Base-by-base conservation (phyloP, 2,329 filamentous ascomycete genomes). In the Xylariaceae sp. region DNA sequence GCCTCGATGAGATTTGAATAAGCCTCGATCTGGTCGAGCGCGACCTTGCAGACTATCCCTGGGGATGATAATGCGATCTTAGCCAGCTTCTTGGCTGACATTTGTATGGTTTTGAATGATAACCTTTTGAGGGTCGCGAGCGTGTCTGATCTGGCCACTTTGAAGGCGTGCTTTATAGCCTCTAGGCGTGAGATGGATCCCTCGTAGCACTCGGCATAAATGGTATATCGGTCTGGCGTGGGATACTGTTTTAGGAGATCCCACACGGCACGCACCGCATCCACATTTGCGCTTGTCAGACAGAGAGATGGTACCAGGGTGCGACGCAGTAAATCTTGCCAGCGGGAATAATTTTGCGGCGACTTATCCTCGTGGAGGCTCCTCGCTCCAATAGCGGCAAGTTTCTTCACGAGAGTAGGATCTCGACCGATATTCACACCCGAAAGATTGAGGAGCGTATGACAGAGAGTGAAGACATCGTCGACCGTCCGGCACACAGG, bases 1-100 rank as follows among this genome's bases (percentile, higher is more conserved):
- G 90, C 90, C 56, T 96, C 90, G 51, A 96, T 96, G 55, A 99
- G 80, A 66, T 97, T 99, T 66, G 88, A 89, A 68, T 99, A 99
- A 0, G 88, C 87, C 70, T 99, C 92, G 53, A 97, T 90, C 69
- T 97, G 92, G 56, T 86, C 86, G 52, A 99, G 83, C 6, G 92
- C 90, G 51, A 93, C 88, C 63, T 86, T 86, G 74, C 97, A 96
- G 19, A 97, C 92, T 51, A 96, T 81, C 22, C 93, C 93, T 1
- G 94, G 95, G 41, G 90, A 94, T 1, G 90, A 86, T 63, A 90
- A 89, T 22, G 92, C 91, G n/a, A 92, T 88, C 71, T 97, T 97
- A 9, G 93, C 92, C 31, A 99, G 79, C 36, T 86, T 84, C 65
- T 92, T 86, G 44, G 92, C 91, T 84, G 96, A 96, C 43, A 87